Evolutionary conservation across 768 basidiomycete species (phyloP).

Genomic region (Trametes cinnabarina): DNA sequence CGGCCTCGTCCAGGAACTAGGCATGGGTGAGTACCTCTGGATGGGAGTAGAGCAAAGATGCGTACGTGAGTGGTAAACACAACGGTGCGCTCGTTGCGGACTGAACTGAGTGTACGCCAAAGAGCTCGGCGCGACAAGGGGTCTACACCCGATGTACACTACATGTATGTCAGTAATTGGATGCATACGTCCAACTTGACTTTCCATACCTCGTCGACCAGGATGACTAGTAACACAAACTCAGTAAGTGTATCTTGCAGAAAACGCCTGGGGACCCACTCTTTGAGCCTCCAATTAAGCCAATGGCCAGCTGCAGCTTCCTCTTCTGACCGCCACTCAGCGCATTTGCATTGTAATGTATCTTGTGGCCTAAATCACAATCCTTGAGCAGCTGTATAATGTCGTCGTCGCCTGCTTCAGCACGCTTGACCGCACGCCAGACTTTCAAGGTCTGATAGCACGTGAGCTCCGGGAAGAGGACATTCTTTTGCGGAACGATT

Average conservation of each 20-base stretch:
- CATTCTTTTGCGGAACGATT: slow-evolving; percentile 82
- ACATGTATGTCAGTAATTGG: background rate
- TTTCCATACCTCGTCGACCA: slow-evolving; percentile 25
- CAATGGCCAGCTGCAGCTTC: slow-evolving; percentile 81
- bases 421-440: slow-evolving; percentile 66
- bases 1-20: slow-evolving; percentile 77
- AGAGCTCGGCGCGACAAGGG: slow-evolving; percentile 75
- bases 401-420: slow-evolving; percentile 44
- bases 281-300: slow-evolving; percentile 71
- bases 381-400: slow-evolving; percentile 62
- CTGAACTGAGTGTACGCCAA: slow-evolving; percentile 71
- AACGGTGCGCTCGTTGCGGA: slow-evolving; percentile 63
- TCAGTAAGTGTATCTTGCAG: background rate
- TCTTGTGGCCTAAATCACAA: slow-evolving; percentile 72
- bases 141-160: slow-evolving; percentile 79
- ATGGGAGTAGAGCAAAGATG: background rate
- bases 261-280: slow-evolving; percentile 39
- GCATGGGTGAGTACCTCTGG: slow-evolving; percentile 1
- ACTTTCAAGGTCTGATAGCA: slow-evolving; percentile 71
- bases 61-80: slow-evolving; percentile 78
- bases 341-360: slow-evolving; percentile 60
- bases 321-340: slow-evolving; percentile 81
- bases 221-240: slow-evolving; percentile 17
- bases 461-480: slow-evolving; percentile 72
- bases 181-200: too few species aligned